phyloP scores from a whole-genome alignment of 495 filamentous ascomycete genomes.

The Penicillium angulare region DNA sequence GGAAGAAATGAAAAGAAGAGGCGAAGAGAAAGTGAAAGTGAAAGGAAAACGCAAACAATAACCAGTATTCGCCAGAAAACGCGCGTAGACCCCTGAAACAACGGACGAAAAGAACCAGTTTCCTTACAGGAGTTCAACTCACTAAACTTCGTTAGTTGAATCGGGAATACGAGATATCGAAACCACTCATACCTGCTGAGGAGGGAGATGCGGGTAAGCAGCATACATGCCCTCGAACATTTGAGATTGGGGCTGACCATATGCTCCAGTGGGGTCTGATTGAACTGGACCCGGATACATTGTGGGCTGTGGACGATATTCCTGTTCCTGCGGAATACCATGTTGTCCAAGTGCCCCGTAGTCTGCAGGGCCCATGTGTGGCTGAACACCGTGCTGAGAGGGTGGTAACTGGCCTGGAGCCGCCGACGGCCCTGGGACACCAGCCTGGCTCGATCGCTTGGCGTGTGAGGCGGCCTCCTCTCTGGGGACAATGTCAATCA shows the following conservation, averaged over 20 bases:
- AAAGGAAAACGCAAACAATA: neutral
- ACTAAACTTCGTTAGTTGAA: neutral
- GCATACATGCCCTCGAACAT: constrained; percentile 91
- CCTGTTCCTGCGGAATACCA: constrained; percentile 65
- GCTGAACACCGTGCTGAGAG: constrained; percentile 56
- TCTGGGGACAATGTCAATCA: constrained; percentile 97
- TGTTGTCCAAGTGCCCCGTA: constrained; percentile 61
- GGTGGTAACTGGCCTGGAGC: constrained; percentile 57
- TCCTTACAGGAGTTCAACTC: constrained; percentile 1
- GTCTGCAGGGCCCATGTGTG: constrained; percentile 66
- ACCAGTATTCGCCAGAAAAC: constrained; percentile 23
- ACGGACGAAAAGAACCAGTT: neutral
- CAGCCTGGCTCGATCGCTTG: constrained; percentile 67
- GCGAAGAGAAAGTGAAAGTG: neutral
- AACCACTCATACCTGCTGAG: constrained; percentile 69
- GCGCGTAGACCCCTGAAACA: constrained; percentile 14
- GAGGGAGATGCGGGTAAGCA: constrained; percentile 72
- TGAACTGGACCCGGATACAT: constrained; percentile 82
- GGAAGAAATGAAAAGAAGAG: no score
- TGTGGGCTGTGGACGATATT: constrained; percentile 69
- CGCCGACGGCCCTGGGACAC: constrained; percentile 45
- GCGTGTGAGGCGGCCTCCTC: constrained; percentile 86
- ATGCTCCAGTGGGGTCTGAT: constrained; percentile 62
- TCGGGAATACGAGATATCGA: neutral
- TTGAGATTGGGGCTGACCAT: constrained; percentile 70